Conservation (phyloP, 139 green algal genomes). For the Limnomonas spitsbergensis region DNA sequence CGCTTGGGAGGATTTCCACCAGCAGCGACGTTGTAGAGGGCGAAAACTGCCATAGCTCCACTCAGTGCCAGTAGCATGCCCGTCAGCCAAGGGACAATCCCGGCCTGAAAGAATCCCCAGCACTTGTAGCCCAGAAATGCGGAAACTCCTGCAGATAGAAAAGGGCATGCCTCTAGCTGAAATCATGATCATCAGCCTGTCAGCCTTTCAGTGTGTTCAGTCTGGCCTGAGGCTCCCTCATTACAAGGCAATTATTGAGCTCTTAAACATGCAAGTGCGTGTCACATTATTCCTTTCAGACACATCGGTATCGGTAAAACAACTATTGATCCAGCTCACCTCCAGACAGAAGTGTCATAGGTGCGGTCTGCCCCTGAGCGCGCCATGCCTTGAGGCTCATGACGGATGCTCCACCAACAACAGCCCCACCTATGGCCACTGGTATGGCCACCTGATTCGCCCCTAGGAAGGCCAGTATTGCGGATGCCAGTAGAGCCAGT, state of each 20-base stretch:
- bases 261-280: neutral
- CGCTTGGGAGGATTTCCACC: constrained; percentile 11
- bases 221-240: no score
- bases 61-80: neutral
- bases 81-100: constrained; percentile 7
- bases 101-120: neutral
- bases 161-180: neutral
- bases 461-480: constrained; percentile 33
- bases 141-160: neutral
- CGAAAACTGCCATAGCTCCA: constrained; percentile 17
- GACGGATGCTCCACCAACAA: constrained; percentile 23
- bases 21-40: constrained; percentile 30
- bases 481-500: constrained; percentile 44
- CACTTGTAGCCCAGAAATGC: neutral
- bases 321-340: no score
- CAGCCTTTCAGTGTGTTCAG: no score
- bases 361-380: constrained; percentile 20
- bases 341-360: constrained; percentile 47
- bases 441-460: constrained; percentile 26
- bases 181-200: no score
- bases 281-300: no score
- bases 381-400: constrained; percentile 60
- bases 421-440: constrained; percentile 24
- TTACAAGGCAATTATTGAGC: neutral
- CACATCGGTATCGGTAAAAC: no score